Percentiles rank a stretch among this genome's conserved stretches.
Evolutionary conservation across 2,329 filamentous ascomycete species (phyloP).

Genomic region (Truncatella angustata): DNA sequence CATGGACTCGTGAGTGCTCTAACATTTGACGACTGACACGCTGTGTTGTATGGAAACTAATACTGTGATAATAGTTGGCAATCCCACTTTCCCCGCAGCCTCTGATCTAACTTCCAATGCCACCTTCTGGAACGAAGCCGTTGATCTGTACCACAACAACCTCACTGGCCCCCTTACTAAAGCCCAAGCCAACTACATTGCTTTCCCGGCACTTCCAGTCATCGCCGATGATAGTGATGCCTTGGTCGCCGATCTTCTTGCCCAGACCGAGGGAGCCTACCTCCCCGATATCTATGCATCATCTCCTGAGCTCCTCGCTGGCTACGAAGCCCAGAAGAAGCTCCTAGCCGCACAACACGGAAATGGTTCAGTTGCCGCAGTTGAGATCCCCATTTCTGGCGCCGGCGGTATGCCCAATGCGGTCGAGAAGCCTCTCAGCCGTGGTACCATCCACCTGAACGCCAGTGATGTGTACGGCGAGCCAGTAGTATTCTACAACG

Average conservation of each 20-base stretch:
- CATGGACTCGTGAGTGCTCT: slow-evolving; percentile 8
- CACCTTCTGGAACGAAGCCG: slow-evolving; percentile 19
- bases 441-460: slow-evolving; percentile 53
- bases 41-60: neutral
- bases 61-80: neutral
- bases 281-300: slow-evolving; percentile 20
- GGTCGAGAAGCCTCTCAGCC: slow-evolving; percentile 41
- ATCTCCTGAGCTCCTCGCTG: slow-evolving; percentile 18
- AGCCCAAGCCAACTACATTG: slow-evolving; percentile 19
- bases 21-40: neutral
- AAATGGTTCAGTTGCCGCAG: neutral
- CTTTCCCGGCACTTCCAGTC: slow-evolving; percentile 8
- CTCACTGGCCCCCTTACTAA: slow-evolving; percentile 23
- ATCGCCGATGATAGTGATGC: slow-evolving; percentile 10
- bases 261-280: slow-evolving; percentile 16
- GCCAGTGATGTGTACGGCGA: slow-evolving; percentile 41
- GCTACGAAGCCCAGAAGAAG: slow-evolving; percentile 14
- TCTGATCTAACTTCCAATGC: slow-evolving; percentile 13
- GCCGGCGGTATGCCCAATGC: slow-evolving; percentile 12
- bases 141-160: slow-evolving; percentile 18
- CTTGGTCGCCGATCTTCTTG: slow-evolving; percentile 12
- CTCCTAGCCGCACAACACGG: neutral
- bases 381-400: slow-evolving; percentile 8
- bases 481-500: slow-evolving; percentile 44
- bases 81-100: slow-evolving; percentile 5